phyloP scores from a whole-genome alignment of 164 flowering plant species.

The Vitis rotundifolia region DNA sequence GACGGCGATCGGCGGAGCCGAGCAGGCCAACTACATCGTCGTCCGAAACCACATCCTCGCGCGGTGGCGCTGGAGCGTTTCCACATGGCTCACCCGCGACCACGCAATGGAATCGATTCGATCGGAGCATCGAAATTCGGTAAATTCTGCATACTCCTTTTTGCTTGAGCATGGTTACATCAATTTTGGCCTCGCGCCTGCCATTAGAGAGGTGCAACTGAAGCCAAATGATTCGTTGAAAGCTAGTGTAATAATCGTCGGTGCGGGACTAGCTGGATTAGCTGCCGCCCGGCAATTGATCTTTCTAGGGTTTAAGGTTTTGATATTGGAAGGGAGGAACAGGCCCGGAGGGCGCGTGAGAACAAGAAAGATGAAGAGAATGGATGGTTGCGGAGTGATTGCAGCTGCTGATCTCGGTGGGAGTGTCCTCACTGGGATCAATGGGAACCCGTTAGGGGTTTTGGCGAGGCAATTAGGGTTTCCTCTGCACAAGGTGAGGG shows the following conservation, averaged over 20 bases:
- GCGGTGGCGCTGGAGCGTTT: constrained; percentile 80
- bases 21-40: constrained; percentile 80
- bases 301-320: constrained; percentile 79
- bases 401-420: constrained; percentile 96
- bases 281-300: constrained; percentile 83
- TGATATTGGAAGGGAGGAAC: constrained; percentile 76
- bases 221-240: constrained; percentile 32
- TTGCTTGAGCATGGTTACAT: constrained; percentile 82
- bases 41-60: constrained; percentile 89
- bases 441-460: constrained; percentile 95
- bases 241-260: constrained; percentile 66
- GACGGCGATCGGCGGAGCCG: constrained; percentile 57
- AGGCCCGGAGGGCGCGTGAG: constrained; percentile 88
- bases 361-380: constrained; percentile 45
- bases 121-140: constrained; percentile 60
- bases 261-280: constrained; percentile 87
- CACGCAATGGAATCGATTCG: constrained; percentile 72
- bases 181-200: constrained; percentile 79
- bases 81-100: constrained; percentile 66
- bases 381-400: constrained; percentile 59
- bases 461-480: constrained; percentile 83
- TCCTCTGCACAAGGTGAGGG: constrained; percentile 97
- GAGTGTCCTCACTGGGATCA: constrained; percentile 95
- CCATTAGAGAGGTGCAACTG: constrained; percentile 49
- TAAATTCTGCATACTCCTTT: constrained; percentile 64